Evolutionary conservation across 2,329 filamentous ascomycete species (phyloP).

Genomic region (Elsinoe ampelina): DNA sequence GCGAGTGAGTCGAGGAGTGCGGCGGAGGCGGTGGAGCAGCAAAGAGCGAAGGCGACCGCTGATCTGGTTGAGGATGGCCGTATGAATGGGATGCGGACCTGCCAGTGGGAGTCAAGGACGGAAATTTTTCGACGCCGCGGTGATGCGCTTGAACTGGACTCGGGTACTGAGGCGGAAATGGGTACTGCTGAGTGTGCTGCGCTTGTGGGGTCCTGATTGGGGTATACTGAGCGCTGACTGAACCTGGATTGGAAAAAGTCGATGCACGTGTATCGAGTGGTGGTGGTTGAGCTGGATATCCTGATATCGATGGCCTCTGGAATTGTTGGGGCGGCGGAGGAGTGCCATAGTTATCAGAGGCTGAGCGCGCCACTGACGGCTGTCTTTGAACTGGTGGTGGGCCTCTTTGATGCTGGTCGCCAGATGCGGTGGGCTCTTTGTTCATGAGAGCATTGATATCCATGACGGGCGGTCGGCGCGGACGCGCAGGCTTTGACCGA

Average conservation of each 20-base stretch:
- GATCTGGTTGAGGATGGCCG: conserved; percentile 14
- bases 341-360: conserved; percentile 13
- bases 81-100: conserved; percentile 16
- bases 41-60: conserved; percentile 16
- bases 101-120: not conserved
- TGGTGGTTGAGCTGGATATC: conserved; percentile 15
- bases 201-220: conserved; percentile 23
- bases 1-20: conserved; percentile 8
- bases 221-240: conserved; percentile 22
- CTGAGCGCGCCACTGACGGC: conserved; percentile 5
- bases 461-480: conserved; percentile 19
- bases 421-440: conserved; percentile 21
- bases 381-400: not conserved
- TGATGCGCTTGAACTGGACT: conserved; percentile 23
- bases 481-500: conserved; percentile 4
- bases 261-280: conserved; percentile 19
- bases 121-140: conserved; percentile 6
- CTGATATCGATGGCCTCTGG: conserved; percentile 15
- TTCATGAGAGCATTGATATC: conserved; percentile 25
- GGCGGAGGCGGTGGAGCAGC: conserved; percentile 13
- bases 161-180: conserved; percentile 17
- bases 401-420: conserved; percentile 17
- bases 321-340: conserved; percentile 13
- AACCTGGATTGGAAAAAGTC: conserved; percentile 16
- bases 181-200: conserved; percentile 17